These are phyloP conservation scores for Paraphaeosphaeria sporulosa DNA, from an alignment of 2,329 filamentous ascomycete genomes.

Conservation along the genomic window DNA sequence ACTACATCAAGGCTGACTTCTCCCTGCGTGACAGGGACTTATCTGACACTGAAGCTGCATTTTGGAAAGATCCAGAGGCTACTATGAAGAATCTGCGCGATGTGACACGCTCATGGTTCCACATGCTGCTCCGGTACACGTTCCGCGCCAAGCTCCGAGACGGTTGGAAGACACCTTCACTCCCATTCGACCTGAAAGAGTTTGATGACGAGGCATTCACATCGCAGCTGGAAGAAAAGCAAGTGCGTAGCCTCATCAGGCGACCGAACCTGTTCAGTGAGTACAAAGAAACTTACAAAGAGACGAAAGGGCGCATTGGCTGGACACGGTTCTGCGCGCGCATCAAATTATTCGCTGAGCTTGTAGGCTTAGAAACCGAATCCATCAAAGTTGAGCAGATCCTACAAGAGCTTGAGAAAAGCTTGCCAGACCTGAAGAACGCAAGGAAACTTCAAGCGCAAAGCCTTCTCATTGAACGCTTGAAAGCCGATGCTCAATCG, in stretches of 20 bases:
- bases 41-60: not conserved
- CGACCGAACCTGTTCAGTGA: slow-evolving; percentile 6
- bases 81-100: slow-evolving; percentile 1
- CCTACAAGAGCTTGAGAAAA: slow-evolving; percentile 7
- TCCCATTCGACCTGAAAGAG: not conserved
- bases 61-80: slow-evolving; percentile 9
- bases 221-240: slow-evolving; percentile 7
- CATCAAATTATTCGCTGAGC: slow-evolving; percentile 1
- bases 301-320: slow-evolving; percentile 5
- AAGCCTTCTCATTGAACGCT: slow-evolving; percentile 5
- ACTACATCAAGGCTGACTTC: not conserved
- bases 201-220: not conserved
- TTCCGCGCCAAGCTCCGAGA: slow-evolving; percentile 7
- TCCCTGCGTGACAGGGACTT: not conserved
- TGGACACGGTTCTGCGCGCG: slow-evolving; percentile 7
- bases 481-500: not conserved
- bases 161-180: slow-evolving; percentile 1
- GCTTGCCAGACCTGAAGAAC: slow-evolving; percentile 3
- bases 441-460: slow-evolving; percentile 3
- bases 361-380: not conserved
- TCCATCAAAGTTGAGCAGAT: slow-evolving; percentile 12
- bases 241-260: not conserved
- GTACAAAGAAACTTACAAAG: slow-evolving; percentile 13
- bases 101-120: slow-evolving; percentile 12
- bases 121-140: slow-evolving; percentile 11